Conservation (phyloP, 1,284 basidiomycete species). For the Phellinidium pouzarii region DNA sequence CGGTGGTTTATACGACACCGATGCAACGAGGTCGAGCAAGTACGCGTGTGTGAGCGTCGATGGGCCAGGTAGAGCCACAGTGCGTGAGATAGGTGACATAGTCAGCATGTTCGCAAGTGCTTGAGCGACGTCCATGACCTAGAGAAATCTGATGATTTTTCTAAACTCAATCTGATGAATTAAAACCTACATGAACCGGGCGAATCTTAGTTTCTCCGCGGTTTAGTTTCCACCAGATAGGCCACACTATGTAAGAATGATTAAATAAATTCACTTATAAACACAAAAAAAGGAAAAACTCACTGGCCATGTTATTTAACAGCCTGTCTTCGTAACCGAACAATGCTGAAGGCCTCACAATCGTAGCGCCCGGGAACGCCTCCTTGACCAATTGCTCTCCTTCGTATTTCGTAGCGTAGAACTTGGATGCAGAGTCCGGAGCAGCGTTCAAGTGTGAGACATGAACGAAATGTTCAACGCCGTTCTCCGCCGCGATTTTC, state of each 20-base stretch:
- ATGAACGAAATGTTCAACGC: slow-evolving; percentile 86
- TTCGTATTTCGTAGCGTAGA: slow-evolving; percentile 86
- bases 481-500: slow-evolving; percentile 66
- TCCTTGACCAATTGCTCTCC: slow-evolving; percentile 87
- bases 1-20: slow-evolving; percentile 72
- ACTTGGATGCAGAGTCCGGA: slow-evolving; percentile 70
- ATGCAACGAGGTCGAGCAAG: slow-evolving; percentile 75
- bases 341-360: slow-evolving; percentile 82
- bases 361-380: slow-evolving; percentile 84
- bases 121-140: slow-evolving; percentile 92
- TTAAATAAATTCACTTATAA: too few species aligned
- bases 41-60: slow-evolving; percentile 82
- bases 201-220: slow-evolving; percentile 79
- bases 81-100: slow-evolving; percentile 55
- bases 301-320: slow-evolving; percentile 87
- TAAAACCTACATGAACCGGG: slow-evolving; percentile 78
- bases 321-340: slow-evolving; percentile 95
- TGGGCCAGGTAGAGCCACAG: slow-evolving; percentile 85
- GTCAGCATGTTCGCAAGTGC: slow-evolving; percentile 79
- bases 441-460: slow-evolving; percentile 95
- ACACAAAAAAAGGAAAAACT: slow-evolving; percentile 28
- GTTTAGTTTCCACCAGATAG: slow-evolving; percentile 95
- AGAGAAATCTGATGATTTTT: slow-evolving; percentile 14
- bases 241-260: slow-evolving; percentile 54
- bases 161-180: neutral